phyloP scores from a whole-genome alignment of 2,329 filamentous ascomycete genomes.

The Fusarium odoratissimum region DNA sequence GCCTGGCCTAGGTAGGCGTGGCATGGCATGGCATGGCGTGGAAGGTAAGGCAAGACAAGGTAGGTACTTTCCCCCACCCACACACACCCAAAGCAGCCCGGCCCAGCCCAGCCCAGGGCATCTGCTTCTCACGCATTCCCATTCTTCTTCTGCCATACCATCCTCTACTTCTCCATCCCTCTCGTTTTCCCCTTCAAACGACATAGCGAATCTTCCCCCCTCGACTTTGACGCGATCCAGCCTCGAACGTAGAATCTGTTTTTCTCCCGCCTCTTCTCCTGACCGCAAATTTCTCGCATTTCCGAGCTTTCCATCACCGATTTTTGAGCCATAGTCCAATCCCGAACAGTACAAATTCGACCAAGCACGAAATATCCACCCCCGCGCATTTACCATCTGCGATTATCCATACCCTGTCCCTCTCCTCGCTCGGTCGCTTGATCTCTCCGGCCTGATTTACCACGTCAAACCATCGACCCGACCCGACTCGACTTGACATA shows the following conservation, averaged over 20 bases:
- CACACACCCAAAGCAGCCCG: slow-evolving; percentile 7
- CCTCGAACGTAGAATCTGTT: not conserved
- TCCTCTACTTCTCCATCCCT: slow-evolving; percentile 38
- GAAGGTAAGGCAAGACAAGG: not conserved
- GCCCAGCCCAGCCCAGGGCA: not conserved
- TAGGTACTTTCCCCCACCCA: slow-evolving; percentile 24
- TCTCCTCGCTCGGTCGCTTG: slow-evolving; percentile 29
- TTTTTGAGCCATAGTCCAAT: slow-evolving; percentile 7
- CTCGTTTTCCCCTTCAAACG: slow-evolving; percentile 21
- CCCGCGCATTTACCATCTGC: slow-evolving; percentile 38
- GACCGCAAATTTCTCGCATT: not conserved
- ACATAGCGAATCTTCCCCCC: slow-evolving; percentile 18
- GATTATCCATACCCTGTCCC: slow-evolving; percentile 30
- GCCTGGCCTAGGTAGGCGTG: not conserved
- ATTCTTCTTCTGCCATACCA: slow-evolving; percentile 38
- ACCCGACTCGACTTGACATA: not conserved
- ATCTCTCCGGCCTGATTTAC: slow-evolving; percentile 28
- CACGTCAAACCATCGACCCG: slow-evolving; percentile 10
- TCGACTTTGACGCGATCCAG: slow-evolving; percentile 12
- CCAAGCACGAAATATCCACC: slow-evolving; percentile 35
- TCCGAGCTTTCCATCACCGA: slow-evolving; percentile 5
- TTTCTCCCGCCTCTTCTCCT: not conserved
- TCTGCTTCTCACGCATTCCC: slow-evolving; percentile 36
- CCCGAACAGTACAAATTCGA: slow-evolving; percentile 30
- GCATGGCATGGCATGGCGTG: not conserved